phyloP scores from a whole-genome alignment of 345 rosid genomes.

The Pistacia atlantica region DNA sequence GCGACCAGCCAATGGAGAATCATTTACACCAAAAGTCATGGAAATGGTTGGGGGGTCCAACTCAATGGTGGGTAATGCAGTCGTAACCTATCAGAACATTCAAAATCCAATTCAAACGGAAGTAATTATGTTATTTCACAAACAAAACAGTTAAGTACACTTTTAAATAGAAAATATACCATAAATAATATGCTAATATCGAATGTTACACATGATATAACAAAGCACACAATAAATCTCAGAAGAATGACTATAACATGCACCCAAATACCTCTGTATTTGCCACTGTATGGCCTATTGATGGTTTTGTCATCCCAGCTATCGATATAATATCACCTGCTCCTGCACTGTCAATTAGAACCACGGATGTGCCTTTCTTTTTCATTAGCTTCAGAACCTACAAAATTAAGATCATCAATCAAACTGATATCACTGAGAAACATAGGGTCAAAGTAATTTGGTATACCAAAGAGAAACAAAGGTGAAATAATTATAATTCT shows the following conservation, averaged over 20 bases:
- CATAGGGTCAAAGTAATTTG: neutral
- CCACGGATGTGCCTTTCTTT: slow-evolving; percentile 90
- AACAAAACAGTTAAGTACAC: neutral
- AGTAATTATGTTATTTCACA: neutral
- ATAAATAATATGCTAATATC: neutral
- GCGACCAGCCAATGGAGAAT: slow-evolving; percentile 96
- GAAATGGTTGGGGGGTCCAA: slow-evolving; percentile 99
- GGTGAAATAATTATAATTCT: neutral
- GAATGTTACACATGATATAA: neutral
- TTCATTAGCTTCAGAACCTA: slow-evolving; percentile 96
- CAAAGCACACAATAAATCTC: slow-evolving; percentile 1
- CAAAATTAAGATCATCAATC: slow-evolving; percentile 27
- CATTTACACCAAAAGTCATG: slow-evolving; percentile 97
- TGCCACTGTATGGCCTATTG: slow-evolving; percentile 94
- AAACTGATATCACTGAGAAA: neutral
- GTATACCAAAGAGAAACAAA: neutral
- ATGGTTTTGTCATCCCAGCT: slow-evolving; percentile 84
- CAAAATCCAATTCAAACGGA: slow-evolving; percentile 6
- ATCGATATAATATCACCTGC: slow-evolving; percentile 95
- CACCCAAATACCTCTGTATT: slow-evolving; percentile 62
- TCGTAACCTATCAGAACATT: slow-evolving; percentile 56
- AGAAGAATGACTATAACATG: neutral
- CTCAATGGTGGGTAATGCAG: slow-evolving; percentile 80
- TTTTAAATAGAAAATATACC: neutral
- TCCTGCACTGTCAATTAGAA: slow-evolving; percentile 80